phyloP scores from a whole-genome alignment of 2,329 filamentous ascomycete genomes.

The Nigrospora oryzae region DNA sequence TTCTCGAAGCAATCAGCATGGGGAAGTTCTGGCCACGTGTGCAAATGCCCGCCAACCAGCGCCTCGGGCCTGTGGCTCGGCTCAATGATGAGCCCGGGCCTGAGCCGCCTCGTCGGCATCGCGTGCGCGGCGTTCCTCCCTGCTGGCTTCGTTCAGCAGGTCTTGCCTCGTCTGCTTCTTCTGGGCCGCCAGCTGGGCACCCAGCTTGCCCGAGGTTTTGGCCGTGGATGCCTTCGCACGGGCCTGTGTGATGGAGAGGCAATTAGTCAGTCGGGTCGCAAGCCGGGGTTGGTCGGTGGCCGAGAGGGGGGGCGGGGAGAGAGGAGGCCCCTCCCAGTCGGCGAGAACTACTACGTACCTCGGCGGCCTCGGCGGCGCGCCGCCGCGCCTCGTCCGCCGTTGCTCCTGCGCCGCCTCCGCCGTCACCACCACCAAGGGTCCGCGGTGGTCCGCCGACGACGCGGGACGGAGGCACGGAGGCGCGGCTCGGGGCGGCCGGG shows the following conservation, averaged over 20 bases:
- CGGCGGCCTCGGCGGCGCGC: constrained; percentile 73
- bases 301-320: neutral
- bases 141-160: constrained; percentile 59
- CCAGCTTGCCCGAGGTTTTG: constrained; percentile 60
- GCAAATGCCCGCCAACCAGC: no score
- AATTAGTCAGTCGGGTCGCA: neutral
- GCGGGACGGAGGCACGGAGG: constrained; percentile 36
- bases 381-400: constrained; percentile 51
- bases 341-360: constrained; percentile 47
- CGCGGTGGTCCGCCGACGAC: constrained; percentile 49
- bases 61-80: no score
- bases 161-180: constrained; percentile 64
- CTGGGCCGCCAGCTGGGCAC: constrained; percentile 63
- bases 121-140: constrained; percentile 54
- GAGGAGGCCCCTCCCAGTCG: no score
- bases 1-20: no score
- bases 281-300: constrained; percentile 2
- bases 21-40: no score
- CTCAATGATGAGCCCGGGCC: constrained; percentile 47
- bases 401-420: neutral
- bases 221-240: constrained; percentile 49
- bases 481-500: constrained; percentile 37
- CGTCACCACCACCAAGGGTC: constrained; percentile 51
- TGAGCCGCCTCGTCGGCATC: constrained; percentile 58
- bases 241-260: constrained; percentile 38